Percentiles rank a stretch among this genome's conserved stretches.
phyloP scores from a whole-genome alignment of 202 grass and related monocot species.

The Setaria viridis region DNA sequence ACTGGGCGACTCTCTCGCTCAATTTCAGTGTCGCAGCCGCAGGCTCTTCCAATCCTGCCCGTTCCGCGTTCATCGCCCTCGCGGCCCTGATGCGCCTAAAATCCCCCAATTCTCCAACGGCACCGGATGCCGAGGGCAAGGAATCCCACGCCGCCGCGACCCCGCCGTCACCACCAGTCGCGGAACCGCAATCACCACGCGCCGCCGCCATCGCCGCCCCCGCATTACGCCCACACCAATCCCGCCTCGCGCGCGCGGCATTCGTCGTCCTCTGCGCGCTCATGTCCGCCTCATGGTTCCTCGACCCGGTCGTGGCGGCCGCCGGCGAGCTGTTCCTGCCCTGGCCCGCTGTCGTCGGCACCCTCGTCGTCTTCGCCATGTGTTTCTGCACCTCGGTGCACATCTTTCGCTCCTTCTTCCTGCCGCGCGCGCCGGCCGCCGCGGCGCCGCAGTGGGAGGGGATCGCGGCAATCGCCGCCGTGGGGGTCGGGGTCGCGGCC shows the following conservation, averaged over 20 bases:
- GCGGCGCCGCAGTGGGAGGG: not conserved
- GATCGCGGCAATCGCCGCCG: not conserved
- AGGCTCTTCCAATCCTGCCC: not conserved
- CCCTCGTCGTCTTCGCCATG: slow-evolving; percentile 2
- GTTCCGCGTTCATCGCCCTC: not conserved
- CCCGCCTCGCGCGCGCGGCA: not conserved
- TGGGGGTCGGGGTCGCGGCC: not conserved
- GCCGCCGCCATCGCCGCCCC: not conserved
- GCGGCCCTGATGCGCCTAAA: not conserved
- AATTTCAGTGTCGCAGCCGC: not conserved
- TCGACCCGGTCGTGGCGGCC: not conserved
- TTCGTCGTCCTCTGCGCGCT: slow-evolving; percentile 22
- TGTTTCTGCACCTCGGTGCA: not conserved
- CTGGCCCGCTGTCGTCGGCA: not conserved
- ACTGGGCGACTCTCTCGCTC: not conserved
- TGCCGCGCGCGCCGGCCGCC: not conserved
- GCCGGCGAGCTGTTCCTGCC: not conserved
- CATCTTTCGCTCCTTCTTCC: slow-evolving; percentile 7
- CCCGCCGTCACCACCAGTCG: not conserved
- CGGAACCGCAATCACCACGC: not conserved
- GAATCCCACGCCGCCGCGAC: not conserved
- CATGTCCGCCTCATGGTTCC: not conserved
- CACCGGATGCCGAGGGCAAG: not conserved
- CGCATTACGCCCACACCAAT: too few species aligned
- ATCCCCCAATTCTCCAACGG: not conserved